phyloP scores from a whole-genome alignment of 176 grass and related monocot species.

The Aegilops speltoides region DNA sequence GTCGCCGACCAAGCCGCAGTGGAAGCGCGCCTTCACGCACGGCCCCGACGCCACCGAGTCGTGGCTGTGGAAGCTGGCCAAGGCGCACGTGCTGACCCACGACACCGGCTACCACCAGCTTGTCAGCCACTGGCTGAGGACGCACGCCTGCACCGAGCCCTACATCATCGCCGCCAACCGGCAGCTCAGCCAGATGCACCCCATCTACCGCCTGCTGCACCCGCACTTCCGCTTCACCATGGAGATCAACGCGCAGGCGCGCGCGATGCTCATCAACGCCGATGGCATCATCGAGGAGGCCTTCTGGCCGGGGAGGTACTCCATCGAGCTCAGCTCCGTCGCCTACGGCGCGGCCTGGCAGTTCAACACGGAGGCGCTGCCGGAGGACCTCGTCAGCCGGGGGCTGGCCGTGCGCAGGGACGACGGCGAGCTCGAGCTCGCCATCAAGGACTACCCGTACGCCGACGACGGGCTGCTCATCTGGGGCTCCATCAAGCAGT shows the following conservation, averaged over 20 bases:
- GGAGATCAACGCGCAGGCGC: slow-evolving; percentile 91
- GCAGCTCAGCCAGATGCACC: slow-evolving; percentile 80
- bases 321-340: slow-evolving; percentile 63
- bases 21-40: slow-evolving; percentile 52
- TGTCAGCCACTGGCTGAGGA: slow-evolving; percentile 84
- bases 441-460: slow-evolving; percentile 83
- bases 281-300: slow-evolving; percentile 71
- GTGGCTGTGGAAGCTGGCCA: slow-evolving; percentile 92
- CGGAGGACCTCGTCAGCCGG: slow-evolving; percentile 65
- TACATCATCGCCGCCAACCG: slow-evolving; percentile 85
- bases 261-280: slow-evolving; percentile 85
- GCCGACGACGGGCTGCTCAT: slow-evolving; percentile 69
- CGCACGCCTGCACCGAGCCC: slow-evolving; percentile 73
- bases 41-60: slow-evolving; percentile 52
- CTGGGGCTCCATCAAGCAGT: slow-evolving; percentile 62
- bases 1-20: slow-evolving; percentile 58
- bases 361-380: slow-evolving; percentile 79
- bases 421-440: slow-evolving; percentile 50
- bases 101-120: slow-evolving; percentile 90
- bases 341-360: slow-evolving; percentile 61
- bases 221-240: slow-evolving; percentile 89
- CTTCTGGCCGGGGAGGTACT: slow-evolving; percentile 70
- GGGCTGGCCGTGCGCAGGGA: slow-evolving; percentile 57
- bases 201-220: slow-evolving; percentile 68
- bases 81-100: slow-evolving; percentile 63